Evolutionary conservation across 352 stramenopile genomes (phyloP).

Genomic region (Globisporangium orthogonon): DNA sequence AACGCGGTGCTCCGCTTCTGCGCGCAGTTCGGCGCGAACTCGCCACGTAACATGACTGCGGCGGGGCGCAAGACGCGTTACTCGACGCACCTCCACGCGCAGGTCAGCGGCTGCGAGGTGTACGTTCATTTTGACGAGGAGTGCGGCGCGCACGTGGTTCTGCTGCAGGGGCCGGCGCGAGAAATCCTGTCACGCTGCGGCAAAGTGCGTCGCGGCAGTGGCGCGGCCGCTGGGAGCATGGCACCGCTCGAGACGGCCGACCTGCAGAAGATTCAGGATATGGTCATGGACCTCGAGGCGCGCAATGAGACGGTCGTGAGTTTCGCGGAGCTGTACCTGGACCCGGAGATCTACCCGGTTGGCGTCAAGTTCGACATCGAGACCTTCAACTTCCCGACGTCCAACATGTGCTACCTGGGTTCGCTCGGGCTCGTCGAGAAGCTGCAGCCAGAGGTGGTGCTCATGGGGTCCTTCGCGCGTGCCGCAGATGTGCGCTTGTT

Average conservation of each 20-base stretch:
- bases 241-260: slow-evolving; percentile 31
- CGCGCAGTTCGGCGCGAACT: slow-evolving; percentile 29
- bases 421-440: slow-evolving; percentile 45
- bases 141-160: slow-evolving; percentile 34
- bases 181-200: slow-evolving; percentile 47
- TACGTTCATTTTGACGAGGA: slow-evolving; percentile 57
- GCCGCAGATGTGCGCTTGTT: slow-evolving; percentile 34
- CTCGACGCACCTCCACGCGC: slow-evolving; percentile 34
- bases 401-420: slow-evolving; percentile 47
- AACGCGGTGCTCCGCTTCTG: slow-evolving; percentile 42
- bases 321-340: slow-evolving; percentile 44
- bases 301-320: slow-evolving; percentile 42
- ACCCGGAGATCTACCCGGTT: slow-evolving; percentile 32
- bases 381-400: slow-evolving; percentile 49
- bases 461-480: slow-evolving; percentile 36
- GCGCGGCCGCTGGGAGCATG: slow-evolving; percentile 3
- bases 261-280: slow-evolving; percentile 32
- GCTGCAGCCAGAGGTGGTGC: slow-evolving; percentile 39
- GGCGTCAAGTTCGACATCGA: slow-evolving; percentile 47
- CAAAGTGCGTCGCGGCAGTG: slow-evolving; percentile 23
- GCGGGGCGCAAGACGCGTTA: slow-evolving; percentile 25
- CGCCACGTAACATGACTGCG: slow-evolving; percentile 10
- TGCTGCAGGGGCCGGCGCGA: slow-evolving; percentile 33
- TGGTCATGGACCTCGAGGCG: slow-evolving; percentile 38
- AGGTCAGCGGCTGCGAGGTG: slow-evolving; percentile 44